A percentile compares a stretch with the other conserved stretches of the same genome.
These are phyloP conservation scores for Daucus carota DNA, from an alignment of 129 eudicot genomes.

Conservation along the genomic window DH1_v3.0 NC_030382.2:48339501-48340000, in stretches of 20 bases:
- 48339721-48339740: neutral
- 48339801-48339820: neutral
- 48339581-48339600: neutral
- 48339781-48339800: neutral
- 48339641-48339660: neutral
- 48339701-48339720: slow-evolving; percentile 9
- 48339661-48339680: neutral
- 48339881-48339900: neutral
- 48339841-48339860: neutral
- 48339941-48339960: neutral
- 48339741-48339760: neutral
- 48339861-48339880: neutral
- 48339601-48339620: neutral
- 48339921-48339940: neutral
- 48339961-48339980: neutral
- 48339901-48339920: neutral
- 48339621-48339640: neutral
- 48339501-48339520: neutral
- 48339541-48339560: neutral
- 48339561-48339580: no score
- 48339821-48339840: neutral
- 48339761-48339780: neutral
- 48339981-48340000: neutral
- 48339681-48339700: slow-evolving; percentile 5
- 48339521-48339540: neutral